These are phyloP conservation scores for Rhodomyrtus psidioides DNA, from an alignment of 441 rosid species.

Conservation along the genomic window DNA sequence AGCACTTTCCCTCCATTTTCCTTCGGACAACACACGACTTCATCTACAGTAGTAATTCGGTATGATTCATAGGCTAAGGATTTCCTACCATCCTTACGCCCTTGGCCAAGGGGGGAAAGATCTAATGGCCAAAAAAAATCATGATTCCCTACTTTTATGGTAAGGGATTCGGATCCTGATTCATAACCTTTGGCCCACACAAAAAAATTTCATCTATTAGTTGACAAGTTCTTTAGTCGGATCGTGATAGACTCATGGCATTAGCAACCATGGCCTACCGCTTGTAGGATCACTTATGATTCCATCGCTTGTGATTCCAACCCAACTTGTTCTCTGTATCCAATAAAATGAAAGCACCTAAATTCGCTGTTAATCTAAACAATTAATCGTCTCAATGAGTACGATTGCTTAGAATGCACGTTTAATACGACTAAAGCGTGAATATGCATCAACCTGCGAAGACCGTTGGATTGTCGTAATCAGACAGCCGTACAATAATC, in stretches of 20 bases:
- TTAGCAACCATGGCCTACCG: not conserved
- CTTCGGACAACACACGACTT: not conserved
- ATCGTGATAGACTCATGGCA: not conserved
- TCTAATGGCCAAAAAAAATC: no score
- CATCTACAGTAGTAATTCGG: not conserved
- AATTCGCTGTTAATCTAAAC: not conserved
- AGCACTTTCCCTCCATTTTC: not conserved
- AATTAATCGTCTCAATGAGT: not conserved
- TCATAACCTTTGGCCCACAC: not conserved
- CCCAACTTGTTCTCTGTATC: not conserved
- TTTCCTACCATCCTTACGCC: no score
- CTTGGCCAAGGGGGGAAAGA: no score
- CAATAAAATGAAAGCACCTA: not conserved
- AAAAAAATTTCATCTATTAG: not conserved
- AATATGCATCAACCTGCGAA: not conserved
- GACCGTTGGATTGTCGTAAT: not conserved
- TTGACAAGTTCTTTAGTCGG: not conserved
- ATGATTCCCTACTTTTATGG: no score
- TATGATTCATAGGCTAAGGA: no score
- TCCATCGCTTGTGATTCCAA: not conserved
- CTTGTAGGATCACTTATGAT: not conserved
- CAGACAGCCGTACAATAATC: accelerated
- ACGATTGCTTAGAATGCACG: not conserved
- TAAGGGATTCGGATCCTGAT: no score
- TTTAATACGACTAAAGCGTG: not conserved